phyloP scores from a whole-genome alignment of 148 eudicot genomes.

The Oxyria digyna region DNA sequence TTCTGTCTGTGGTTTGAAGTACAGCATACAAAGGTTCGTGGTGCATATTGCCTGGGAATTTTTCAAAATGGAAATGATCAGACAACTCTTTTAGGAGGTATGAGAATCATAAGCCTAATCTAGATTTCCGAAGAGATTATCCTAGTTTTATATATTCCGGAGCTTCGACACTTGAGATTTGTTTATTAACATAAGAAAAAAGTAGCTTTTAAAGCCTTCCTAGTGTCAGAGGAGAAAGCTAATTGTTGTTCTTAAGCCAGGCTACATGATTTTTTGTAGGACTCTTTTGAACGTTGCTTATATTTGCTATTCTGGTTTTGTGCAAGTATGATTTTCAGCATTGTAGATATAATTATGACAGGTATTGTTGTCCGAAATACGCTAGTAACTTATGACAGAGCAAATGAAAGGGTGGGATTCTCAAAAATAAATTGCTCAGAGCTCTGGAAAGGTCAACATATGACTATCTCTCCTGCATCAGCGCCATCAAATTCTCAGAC shows the following conservation, averaged over 20 bases:
- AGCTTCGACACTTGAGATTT: background rate
- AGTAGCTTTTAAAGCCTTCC: background rate
- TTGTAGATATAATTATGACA: conserved; percentile 13
- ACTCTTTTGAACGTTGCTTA: background rate
- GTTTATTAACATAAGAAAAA: background rate
- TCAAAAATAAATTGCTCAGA: conserved; percentile 71
- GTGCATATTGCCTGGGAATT: conserved; percentile 63
- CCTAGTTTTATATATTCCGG: background rate
- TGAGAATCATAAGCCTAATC: background rate
- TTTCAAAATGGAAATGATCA: conserved; percentile 56
- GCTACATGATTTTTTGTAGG: background rate
- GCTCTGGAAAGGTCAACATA: conserved; percentile 38
- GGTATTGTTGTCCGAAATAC: conserved; percentile 62
- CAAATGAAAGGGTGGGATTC: conserved; percentile 48
- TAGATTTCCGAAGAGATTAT: background rate
- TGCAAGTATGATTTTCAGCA: background rate
- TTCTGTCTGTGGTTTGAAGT: background rate
- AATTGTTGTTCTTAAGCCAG: background rate
- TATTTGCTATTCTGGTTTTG: background rate
- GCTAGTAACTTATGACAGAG: conserved; percentile 56
- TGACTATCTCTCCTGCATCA: conserved; percentile 21
- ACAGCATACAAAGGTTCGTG: conserved; percentile 52
- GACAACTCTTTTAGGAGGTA: conserved; percentile 67
- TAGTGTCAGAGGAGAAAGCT: background rate
- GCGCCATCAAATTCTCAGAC: conserved; percentile 16